phyloP scores from a whole-genome alignment of 2,329 filamentous ascomycete species.

The Pleoardoris graminearum region DNA sequence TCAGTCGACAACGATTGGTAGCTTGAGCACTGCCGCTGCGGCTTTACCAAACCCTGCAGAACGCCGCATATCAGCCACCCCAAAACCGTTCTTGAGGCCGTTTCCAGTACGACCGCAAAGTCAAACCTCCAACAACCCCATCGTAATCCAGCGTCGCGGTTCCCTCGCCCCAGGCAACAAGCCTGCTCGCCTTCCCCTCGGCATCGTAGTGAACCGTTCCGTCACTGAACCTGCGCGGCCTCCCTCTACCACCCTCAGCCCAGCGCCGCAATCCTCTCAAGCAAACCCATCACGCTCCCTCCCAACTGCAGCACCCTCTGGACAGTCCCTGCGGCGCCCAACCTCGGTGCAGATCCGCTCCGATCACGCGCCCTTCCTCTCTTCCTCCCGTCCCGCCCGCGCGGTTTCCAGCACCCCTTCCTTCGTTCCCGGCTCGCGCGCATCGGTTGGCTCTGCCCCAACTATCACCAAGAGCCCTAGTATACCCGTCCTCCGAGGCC shows the following conservation, averaged over 20 bases:
- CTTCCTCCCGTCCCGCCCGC: constrained; percentile 38
- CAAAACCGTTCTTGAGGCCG: constrained; percentile 43
- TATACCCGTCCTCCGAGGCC: constrained; percentile 32
- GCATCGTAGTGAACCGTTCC: constrained; percentile 33
- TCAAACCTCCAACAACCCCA: constrained; percentile 30
- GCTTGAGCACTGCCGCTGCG: constrained; percentile 10
- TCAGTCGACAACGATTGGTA: constrained; percentile 27
- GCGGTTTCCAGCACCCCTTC: constrained; percentile 38
- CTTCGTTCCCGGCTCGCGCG: constrained; percentile 29
- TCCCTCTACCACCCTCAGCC: constrained; percentile 16
- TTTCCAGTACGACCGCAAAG: constrained; percentile 41
- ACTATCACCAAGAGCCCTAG: constrained; percentile 16
- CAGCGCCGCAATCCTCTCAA: constrained; percentile 16
- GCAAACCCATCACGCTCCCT: constrained; percentile 14
- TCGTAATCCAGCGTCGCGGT: constrained; percentile 34
- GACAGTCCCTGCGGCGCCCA: constrained; percentile 45
- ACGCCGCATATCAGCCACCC: constrained; percentile 36
- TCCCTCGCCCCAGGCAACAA: constrained; percentile 27
- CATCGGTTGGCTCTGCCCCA: constrained; percentile 10
- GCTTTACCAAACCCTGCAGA: constrained; percentile 12
- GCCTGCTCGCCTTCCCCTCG: constrained; percentile 30
- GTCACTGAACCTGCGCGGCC: constrained; percentile 34
- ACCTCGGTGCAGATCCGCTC: constrained; percentile 51
- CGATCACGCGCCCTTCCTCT: constrained; percentile 49
- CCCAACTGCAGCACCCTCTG: constrained; percentile 11